Conservation (phyloP, 192 early-diverging fungal species). For the Gaertneriomyces sp. region DNA sequence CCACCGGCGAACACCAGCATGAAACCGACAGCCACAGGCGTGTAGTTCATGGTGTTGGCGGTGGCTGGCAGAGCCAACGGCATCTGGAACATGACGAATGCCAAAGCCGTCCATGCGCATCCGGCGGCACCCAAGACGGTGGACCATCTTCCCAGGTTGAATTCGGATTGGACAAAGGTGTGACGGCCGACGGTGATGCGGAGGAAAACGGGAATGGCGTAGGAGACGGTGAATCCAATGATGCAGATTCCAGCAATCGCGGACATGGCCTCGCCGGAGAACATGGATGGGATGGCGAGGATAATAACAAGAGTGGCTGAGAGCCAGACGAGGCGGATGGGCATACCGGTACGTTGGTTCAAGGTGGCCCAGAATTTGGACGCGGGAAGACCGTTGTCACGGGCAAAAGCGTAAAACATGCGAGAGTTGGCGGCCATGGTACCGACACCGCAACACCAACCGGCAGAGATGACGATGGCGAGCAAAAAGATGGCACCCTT, state of each 20-base stretch:
- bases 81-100: slow-evolving; percentile 39
- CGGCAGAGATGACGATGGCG: slow-evolving; percentile 37
- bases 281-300: slow-evolving; percentile 41
- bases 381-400: slow-evolving; percentile 47
- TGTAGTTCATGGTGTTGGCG: slow-evolving; percentile 36
- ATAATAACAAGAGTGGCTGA: slow-evolving; percentile 34
- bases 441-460: slow-evolving; percentile 38
- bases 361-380: slow-evolving; percentile 35
- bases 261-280: slow-evolving; percentile 30
- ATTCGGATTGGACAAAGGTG: slow-evolving; percentile 36
- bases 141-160: slow-evolving; percentile 42
- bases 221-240: slow-evolving; percentile 44
- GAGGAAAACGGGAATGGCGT: slow-evolving; percentile 46
- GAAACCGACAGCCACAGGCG: slow-evolving; percentile 31
- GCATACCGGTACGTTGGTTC: slow-evolving; percentile 38
- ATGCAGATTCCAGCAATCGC: slow-evolving; percentile 35
- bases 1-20: slow-evolving; percentile 30
- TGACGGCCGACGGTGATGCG: slow-evolving; percentile 38
- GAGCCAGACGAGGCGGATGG: slow-evolving; percentile 45
- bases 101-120: slow-evolving; percentile 38
- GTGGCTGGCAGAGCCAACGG: slow-evolving; percentile 27
- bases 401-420: slow-evolving; percentile 52
- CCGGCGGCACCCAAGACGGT: slow-evolving; percentile 34
- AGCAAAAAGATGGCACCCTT: slow-evolving; percentile 37
- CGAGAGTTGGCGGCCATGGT: slow-evolving; percentile 45